phyloP scores from a whole-genome alignment of 331 rosid species.

The Stylosanthes scabra region DNA sequence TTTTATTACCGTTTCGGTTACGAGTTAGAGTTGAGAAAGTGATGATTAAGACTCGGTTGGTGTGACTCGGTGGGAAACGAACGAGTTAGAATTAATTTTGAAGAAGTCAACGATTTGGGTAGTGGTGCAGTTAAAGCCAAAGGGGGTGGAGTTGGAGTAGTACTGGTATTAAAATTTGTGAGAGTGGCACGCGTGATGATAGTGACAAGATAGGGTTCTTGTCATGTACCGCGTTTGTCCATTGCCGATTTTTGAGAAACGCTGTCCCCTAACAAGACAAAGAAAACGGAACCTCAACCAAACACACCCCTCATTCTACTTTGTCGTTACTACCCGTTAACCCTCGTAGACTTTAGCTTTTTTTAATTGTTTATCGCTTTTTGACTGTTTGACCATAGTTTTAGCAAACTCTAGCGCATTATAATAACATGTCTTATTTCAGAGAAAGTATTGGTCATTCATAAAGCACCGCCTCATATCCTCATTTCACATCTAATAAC shows the following conservation, averaged over 20 bases:
- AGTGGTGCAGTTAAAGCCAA: conserved; percentile 33
- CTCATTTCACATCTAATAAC: too few relatives aligned
- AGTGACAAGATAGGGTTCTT: conserved; percentile 47
- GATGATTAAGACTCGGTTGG: too few relatives aligned
- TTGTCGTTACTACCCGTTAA: conserved; percentile 5
- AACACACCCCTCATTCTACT: not conserved
- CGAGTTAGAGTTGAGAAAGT: not conserved
- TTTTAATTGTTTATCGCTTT: not conserved
- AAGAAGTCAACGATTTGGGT: conserved; percentile 56
- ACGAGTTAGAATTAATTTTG: not conserved
- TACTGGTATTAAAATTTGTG: conserved; percentile 21
- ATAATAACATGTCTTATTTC: too few relatives aligned
- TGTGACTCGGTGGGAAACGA: conserved; percentile 14
- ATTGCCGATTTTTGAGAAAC: conserved; percentile 1
- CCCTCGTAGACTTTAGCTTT: not conserved
- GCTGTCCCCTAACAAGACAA: conserved; percentile 16
- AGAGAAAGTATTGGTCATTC: too few relatives aligned
- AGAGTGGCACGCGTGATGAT: conserved; percentile 54
- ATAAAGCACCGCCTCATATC: too few relatives aligned
- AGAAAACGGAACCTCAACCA: conserved; percentile 12
- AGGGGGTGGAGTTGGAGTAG: too few relatives aligned
- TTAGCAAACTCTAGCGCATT: conserved; percentile 11
- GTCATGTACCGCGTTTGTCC: conserved; percentile 29
- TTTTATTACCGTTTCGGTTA: not conserved
- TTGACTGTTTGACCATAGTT: conserved; percentile 38